Conservation (phyloP, 2,329 filamentous ascomycete genomes). For the Cytospora schulzeri region DNA sequence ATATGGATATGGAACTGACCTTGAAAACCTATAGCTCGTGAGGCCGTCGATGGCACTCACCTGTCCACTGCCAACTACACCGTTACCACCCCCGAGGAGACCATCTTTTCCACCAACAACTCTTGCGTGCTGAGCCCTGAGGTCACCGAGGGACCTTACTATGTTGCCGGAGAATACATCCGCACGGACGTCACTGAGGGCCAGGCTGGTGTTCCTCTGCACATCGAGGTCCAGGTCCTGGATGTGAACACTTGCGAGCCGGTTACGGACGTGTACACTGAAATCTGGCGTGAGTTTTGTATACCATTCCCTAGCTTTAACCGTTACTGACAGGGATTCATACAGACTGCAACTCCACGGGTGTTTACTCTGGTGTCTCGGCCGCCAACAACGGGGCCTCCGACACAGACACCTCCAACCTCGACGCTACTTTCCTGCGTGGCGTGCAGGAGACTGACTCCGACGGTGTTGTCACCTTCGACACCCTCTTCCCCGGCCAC, state of each 20-base stretch:
- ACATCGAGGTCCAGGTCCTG: conserved; percentile 51
- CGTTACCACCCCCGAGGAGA: conserved; percentile 37
- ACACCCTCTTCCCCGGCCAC: conserved; percentile 48
- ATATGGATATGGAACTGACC: conserved; percentile 22
- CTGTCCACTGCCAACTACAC: conserved; percentile 41
- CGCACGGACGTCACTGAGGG: conserved; percentile 47
- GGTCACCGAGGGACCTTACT: conserved; percentile 57
- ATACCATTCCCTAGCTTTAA: not conserved
- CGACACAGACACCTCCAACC: conserved; percentile 39
- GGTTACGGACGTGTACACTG: conserved; percentile 44
- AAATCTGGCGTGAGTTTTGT: conserved; percentile 46
- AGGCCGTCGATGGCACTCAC: conserved; percentile 40
- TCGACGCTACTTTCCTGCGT: conserved; percentile 45
- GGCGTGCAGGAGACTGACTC: conserved; percentile 44
- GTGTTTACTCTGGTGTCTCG: conserved; percentile 51
- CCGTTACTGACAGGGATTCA: not conserved
- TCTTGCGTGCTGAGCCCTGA: conserved; percentile 56
- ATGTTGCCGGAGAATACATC: conserved; percentile 49
- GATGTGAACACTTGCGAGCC: conserved; percentile 53
- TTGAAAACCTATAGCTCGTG: conserved; percentile 36
- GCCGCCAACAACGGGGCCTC: conserved; percentile 45
- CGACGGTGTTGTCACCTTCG: conserved; percentile 46
- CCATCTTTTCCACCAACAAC: conserved; percentile 45
- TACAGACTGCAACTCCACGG: conserved; percentile 45
- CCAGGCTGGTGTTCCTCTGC: conserved; percentile 46